A percentile compares a stretch with the other conserved stretches of the same genome.
These are phyloP conservation scores for Colletotrichum sublineola DNA, from an alignment of 2,329 filamentous ascomycete species.

Conservation along the genomic window DNA sequence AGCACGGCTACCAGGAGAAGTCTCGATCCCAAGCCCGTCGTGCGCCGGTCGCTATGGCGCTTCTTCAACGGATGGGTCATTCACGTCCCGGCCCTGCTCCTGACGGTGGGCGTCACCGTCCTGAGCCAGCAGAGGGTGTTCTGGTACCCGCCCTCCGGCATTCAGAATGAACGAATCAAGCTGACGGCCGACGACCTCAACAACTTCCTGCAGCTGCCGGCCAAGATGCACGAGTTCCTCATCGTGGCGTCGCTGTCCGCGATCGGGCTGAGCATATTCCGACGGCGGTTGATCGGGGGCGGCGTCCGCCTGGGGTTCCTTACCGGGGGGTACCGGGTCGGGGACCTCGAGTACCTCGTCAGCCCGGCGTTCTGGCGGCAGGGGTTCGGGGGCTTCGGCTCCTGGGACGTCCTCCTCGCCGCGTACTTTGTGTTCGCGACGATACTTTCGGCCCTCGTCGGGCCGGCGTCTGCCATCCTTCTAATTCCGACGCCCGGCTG, in stretches of 20 bases:
- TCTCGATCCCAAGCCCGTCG: background rate
- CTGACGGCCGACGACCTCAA: conserved; percentile 21
- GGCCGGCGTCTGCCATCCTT: conserved; percentile 36
- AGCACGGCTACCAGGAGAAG: no score
- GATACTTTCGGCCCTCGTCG: conserved; percentile 30
- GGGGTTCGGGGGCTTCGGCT: background rate
- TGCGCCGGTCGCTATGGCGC: background rate
- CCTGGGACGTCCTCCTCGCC: conserved; percentile 17
- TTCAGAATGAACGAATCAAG: background rate
- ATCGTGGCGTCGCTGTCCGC: conserved; percentile 32
- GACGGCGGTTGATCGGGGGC: conserved; percentile 15
- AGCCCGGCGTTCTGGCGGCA: conserved; percentile 18
- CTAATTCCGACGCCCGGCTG: conserved; percentile 32
- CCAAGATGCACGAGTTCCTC: conserved; percentile 30
- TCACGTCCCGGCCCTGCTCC: conserved; percentile 24
- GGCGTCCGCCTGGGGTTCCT: conserved; percentile 34
- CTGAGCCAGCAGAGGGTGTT: conserved; percentile 19
- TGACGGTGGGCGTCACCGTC: conserved; percentile 10
- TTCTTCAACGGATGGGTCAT: conserved; percentile 25
- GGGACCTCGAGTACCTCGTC: conserved; percentile 32
- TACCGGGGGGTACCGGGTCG: conserved; percentile 34
- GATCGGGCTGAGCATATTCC: conserved; percentile 25
- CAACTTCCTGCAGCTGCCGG: conserved; percentile 32
- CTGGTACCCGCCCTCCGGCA: conserved; percentile 27
- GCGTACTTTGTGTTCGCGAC: conserved; percentile 23